A percentile compares a stretch with the other conserved stretches of the same genome.
phyloP scores from a whole-genome alignment of 2,329 filamentous ascomycete species.

The Fusarium ambrosium region DNA sequence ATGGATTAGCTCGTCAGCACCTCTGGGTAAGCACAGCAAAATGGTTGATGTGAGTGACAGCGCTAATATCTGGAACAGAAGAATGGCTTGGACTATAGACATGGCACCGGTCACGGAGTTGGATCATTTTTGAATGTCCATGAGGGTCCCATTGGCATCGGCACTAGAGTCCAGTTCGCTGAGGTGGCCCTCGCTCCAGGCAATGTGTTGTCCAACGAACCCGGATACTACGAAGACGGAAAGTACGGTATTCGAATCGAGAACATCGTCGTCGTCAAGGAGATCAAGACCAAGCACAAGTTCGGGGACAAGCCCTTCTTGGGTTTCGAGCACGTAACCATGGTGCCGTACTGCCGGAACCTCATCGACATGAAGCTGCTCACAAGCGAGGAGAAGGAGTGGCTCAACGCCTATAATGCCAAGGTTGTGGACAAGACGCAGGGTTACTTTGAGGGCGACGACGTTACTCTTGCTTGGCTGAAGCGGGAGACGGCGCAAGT shows the following conservation, averaged over 20 bases:
- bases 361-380: slow-evolving; percentile 83
- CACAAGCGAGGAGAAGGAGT: slow-evolving; percentile 80
- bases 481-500: slow-evolving; percentile 85
- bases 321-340: slow-evolving; percentile 96
- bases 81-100: slow-evolving; percentile 91
- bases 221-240: slow-evolving; percentile 97
- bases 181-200: slow-evolving; percentile 92
- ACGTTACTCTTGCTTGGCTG: slow-evolving; percentile 82
- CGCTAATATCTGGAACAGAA: slow-evolving; percentile 48
- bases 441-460: slow-evolving; percentile 79
- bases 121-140: slow-evolving; percentile 97
- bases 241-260: slow-evolving; percentile 96
- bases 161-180: slow-evolving; percentile 89
- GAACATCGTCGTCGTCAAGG: slow-evolving; percentile 92
- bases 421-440: slow-evolving; percentile 87
- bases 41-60: background rate
- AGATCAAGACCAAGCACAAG: slow-evolving; percentile 86
- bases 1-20: slow-evolving; percentile 88
- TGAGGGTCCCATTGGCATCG: slow-evolving; percentile 96
- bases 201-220: slow-evolving; percentile 96
- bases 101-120: slow-evolving; percentile 96
- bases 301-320: slow-evolving; percentile 96
- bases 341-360: slow-evolving; percentile 94
- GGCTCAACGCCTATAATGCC: slow-evolving; percentile 88
- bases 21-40: slow-evolving; percentile 77